Base-by-base conservation (phyloP, 163 green algal species). In the Coccomyxa subellipsoidea region DNA sequence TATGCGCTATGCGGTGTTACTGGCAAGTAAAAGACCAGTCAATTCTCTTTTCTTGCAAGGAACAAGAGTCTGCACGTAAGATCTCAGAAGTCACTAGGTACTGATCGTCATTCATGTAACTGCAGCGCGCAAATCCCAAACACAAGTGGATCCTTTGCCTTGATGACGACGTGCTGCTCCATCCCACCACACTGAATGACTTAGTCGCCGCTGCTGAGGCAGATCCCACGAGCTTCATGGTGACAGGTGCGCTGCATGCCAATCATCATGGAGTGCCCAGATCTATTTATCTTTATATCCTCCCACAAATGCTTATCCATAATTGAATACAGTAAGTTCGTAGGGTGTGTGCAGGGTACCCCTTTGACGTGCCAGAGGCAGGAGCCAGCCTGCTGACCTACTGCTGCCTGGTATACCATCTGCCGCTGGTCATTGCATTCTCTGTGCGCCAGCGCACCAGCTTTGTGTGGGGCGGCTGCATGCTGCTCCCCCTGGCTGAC, bases 391-490 rank as follows among this genome's bases (percentile, higher is more conserved):
- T 96, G 47, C 54, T 89, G 32, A 88, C 87, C 12, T 94, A 98
- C 79, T 91, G 89, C 34, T 86, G 85, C 12, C 86, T 96, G 77
- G 84, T 80, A 9, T 98, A 97, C 87, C 95, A 98, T 88, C 85
- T 97, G 34, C 93, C 94, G 37, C 87, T 98, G 80, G 82, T 97
- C 23, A 94, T 98, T 15, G 88, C 83, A 34, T 96, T 98, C 82
- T 92, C 89, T 1, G 38, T 95, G 3, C 77, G 83, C 38, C 38
- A 89, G 39, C 78, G 81, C 53, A 94, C 87, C 27, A 54, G 72
- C n/a, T 97, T 97, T 88, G 93, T 97, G 69, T 97, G 93, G 93
- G 94, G 94, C 39, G 94, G 94, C 38, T 96, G 89, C 87, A 95
- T 96, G 92, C 66, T 96, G 82, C 89, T 97, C 80, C 79, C 90